These are phyloP conservation scores for Cyanidiococcus yangmingshanensis DNA, from an alignment of 23 red algal genomes.

Conservation along the genomic window DNA sequence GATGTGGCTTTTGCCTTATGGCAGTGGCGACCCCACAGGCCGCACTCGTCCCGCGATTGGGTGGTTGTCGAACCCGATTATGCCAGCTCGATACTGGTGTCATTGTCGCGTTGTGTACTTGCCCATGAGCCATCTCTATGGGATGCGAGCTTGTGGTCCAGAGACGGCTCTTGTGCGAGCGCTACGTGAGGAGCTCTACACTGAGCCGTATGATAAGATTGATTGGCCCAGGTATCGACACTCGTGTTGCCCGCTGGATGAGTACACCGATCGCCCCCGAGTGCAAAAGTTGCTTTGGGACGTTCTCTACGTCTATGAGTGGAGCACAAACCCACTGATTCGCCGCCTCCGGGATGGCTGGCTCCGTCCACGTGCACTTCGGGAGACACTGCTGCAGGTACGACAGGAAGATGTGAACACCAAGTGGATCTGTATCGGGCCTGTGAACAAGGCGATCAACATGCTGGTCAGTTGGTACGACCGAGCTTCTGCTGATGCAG, in stretches of 20 bases:
- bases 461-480: constrained; percentile 74
- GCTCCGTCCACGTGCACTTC: constrained; percentile 39
- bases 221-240: constrained; percentile 51
- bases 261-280: constrained; percentile 65
- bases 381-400: constrained; percentile 56
- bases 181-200: constrained; percentile 77
- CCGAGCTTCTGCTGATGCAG: constrained; percentile 14
- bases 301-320: constrained; percentile 44
- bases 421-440: constrained; percentile 79
- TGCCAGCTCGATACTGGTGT: constrained; percentile 90
- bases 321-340: constrained; percentile 25
- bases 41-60: constrained; percentile 10
- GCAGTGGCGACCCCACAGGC: constrained; percentile 5
- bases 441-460: constrained; percentile 98
- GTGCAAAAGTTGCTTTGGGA: constrained; percentile 74
- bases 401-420: constrained; percentile 68
- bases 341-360: constrained; percentile 53
- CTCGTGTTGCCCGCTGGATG: constrained; percentile 63
- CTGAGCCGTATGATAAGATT: constrained; percentile 49
- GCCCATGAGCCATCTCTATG: constrained; percentile 93
- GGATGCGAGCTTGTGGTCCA: constrained; percentile 46
- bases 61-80: constrained; percentile 44
- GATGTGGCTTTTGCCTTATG: constrained; percentile 93
- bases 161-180: constrained; percentile 34
- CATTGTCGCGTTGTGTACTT: constrained; percentile 90